Evolutionary conservation across 306 rosid species (phyloP), one percentile per base, ranked within the genome.

Genomic region (Trifolium dubium): DNA sequence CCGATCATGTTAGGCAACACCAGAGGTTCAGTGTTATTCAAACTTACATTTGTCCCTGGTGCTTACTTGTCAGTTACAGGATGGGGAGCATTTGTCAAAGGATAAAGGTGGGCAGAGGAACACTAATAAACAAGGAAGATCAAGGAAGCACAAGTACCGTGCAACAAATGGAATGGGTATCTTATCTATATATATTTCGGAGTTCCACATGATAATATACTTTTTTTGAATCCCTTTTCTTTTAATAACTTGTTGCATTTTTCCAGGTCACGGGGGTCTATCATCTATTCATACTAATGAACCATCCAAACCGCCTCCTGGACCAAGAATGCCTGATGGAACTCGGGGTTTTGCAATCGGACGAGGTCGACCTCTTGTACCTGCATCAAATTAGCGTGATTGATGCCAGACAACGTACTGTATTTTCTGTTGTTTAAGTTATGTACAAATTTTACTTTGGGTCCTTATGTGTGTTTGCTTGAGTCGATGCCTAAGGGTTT

Each of bases 241-340:
- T 66, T 30, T 62, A 69, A 64, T 73, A 37, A 67, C 67, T 17
- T 55, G 74, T 44, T 35, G 65, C 43, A 44, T 71, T 71, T 67
- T 30, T 75, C 31, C 76, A 94, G 99, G 97, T 44, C 99, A 94
- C 17, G 99, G 99, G 71, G 85, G 78, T 68, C 40, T 84, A 54
- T 78, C 89, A 28, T 81, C 86, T 41, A 23, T 83, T 67, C 92
- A 87, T 80, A 64, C 88, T 8, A 65, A 32, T 0, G 97, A 95
- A 83, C 77, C 82, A 30, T 84, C 92, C 3, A 95, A 87, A 83
- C 99, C 98, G 3, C 99, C 98, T 15, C 99, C 98, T 1, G 99
- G 98, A 34, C 99, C 99, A 6, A 90, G 72, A 81, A 95, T 95
- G 99, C 99, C 99, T 0, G 97, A 95, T 66, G 99, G 99, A 80